Evolutionary conservation across 352 stramenopile species (phyloP), one percentile per base, ranked within the genome.

Genomic region (Globisporangium uncinulatum): DNA sequence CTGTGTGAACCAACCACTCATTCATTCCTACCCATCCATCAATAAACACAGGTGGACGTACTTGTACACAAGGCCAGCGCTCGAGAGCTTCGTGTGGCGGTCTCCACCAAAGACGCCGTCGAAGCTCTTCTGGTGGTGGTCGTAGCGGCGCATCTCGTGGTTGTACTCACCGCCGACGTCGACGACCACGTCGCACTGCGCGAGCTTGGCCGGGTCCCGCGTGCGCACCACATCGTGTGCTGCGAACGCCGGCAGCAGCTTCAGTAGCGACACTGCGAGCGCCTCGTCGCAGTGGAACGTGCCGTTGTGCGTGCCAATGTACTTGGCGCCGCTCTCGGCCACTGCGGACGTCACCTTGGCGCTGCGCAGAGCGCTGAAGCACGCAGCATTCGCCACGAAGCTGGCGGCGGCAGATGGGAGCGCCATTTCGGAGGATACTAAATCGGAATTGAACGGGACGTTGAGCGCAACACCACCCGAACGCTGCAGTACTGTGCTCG

Each of bases 241-340:
- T 31, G 89, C 79, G 70, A 97, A 99, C 49, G 86, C 69, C 11
- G 94, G 89, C 60, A 97, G 67, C 51, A 98, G 73, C 69, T 97
- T 97, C 47, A 99, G 83, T 74, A 99, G 94, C 53, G 87, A 98
- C 31, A 98, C 95, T 4, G 96, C 97, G 59, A 99, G 82, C 50
- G 96, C 96, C 69, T 99, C 97, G 66, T 99, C 97, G 58, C 96
- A 98, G 74, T 99, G 97, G 78, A 99, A 99, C 58, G 87, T 97
- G 49, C 96, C 96, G 51, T 96, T 97, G 83, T 99, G 97, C 6
- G 96, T 99, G 54, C 95, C 96, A 64, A 99, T 98, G 66, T 89
- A 86, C 65, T 96, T 95, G 45, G 67, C 62, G 31, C 53, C 61
- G n/a, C 56, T 60, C 24, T 82, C 57, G 4, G 56, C 37, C 20